Conservation (phyloP, 257 asterid genomes). For the Lantana camara region DNA sequence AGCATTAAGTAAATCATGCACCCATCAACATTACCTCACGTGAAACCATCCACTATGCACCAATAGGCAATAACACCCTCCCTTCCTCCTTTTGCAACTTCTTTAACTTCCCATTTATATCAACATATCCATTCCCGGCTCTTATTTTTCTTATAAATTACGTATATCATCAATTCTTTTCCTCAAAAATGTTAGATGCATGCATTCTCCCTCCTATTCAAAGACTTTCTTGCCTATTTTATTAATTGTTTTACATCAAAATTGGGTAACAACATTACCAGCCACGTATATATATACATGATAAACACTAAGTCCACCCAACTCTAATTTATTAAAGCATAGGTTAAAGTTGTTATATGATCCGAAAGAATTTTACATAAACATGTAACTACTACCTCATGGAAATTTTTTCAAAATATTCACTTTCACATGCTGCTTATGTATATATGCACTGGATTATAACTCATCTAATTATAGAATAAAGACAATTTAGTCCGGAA, state of each 20-base stretch:
- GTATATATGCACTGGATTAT: neutral
- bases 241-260: too few species aligned
- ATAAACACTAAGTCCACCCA: neutral
- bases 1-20: slow-evolving; percentile 25
- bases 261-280: neutral
- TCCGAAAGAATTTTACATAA: neutral
- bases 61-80: too few species aligned
- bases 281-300: too few species aligned
- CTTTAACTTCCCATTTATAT: neutral
- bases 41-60: slow-evolving; percentile 29
- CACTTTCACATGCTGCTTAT: slow-evolving; percentile 1
- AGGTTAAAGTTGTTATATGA: too few species aligned
- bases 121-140: neutral
- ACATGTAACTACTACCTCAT: neutral
- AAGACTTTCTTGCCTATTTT: too few species aligned
- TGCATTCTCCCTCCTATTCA: too few species aligned
- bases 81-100: slow-evolving; percentile 9
- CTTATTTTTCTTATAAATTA: too few species aligned
- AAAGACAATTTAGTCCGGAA: too few species aligned
- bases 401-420: slow-evolving; percentile 8
- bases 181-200: too few species aligned
- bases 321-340: neutral
- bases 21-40: slow-evolving; percentile 29
- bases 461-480: slow-evolving; percentile 11
- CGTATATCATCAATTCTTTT: too few species aligned